Conservation (phyloP, 2,329 filamentous ascomycete species). For the Penicillium vulpinum region DNA sequence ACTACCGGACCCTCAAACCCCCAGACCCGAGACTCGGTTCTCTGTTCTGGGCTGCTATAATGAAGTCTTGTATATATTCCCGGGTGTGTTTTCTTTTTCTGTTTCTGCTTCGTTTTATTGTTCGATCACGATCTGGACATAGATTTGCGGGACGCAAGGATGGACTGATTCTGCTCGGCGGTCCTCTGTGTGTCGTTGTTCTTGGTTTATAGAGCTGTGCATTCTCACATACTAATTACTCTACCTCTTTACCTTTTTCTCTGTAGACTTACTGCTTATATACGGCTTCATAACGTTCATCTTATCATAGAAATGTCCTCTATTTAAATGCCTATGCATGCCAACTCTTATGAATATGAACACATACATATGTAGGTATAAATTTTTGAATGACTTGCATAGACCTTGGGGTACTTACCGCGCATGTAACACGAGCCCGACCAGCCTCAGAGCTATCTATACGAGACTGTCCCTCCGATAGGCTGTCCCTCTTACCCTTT, state of each 20-base stretch:
- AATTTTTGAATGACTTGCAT: background rate
- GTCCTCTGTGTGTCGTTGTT: background rate
- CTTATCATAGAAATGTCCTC: no score
- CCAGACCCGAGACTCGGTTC: background rate
- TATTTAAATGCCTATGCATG: background rate
- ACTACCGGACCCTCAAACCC: background rate
- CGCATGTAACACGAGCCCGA: background rate
- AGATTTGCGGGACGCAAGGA: background rate
- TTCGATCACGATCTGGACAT: slow-evolving; percentile 4
- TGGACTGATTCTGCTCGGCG: background rate
- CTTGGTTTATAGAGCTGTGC: slow-evolving; percentile 2
- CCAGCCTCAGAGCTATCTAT: background rate
- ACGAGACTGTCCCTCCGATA: background rate
- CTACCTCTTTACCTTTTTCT: background rate
- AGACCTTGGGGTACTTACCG: no score
- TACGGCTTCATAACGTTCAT: background rate
- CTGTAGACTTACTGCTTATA: background rate
- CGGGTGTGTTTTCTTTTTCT: slow-evolving; percentile 1
- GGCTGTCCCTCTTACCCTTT: background rate
- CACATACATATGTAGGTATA: no score
- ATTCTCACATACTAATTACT: slow-evolving; percentile 11
- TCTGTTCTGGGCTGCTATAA: background rate
- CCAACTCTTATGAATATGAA: no score
- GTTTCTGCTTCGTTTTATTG: background rate
- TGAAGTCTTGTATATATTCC: slow-evolving; percentile 1